Base-by-base conservation (phyloP, 768 basidiomycete genomes). In the Dendrothele bispora region DNA sequence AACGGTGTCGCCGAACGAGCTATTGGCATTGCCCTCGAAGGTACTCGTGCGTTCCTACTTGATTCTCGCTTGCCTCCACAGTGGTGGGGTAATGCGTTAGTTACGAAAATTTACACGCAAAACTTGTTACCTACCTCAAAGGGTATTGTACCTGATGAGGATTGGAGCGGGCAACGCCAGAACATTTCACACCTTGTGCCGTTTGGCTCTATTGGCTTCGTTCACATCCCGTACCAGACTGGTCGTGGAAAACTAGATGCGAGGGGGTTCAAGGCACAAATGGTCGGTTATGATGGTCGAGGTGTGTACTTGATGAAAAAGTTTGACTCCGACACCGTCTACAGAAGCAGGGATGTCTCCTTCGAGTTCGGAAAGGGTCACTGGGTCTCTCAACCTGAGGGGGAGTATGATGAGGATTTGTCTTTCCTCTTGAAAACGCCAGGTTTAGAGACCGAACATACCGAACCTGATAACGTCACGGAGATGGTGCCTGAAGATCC, bases 161-260 rank as follows among this genome's bases (percentile, higher is more conserved):
- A n/a, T n/a, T n/a, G n/a, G n/a, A n/a, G 5, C 1, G 39, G 40
- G 1, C 4, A 4, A 0, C 39, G 28, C 17, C 60, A 56, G 0
- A 34, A 60, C 14, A 17, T 66, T 0, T 38, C 46, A 2, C 44
- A 54, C 15, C 17, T 65, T 0, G 49, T 50, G 3, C 54, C 52
- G 15, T 64, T 62, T 39, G 59, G 64, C 15, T 63, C 54, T 27
- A 39, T 22, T 5, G 55, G 55, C 18, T 59, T 54, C 32, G 58
- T 49, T 28, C 54, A 55, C 43, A 53, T 55, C 20, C 57, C 49
- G 11, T 51, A 57, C 38, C 49, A 63, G 40, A 28, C 35, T 17
- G 12, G 20, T 7, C 30, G 38, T 11, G 26, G 28, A 21, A 50
- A 53, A 37, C 22, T 51, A 11, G 37, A 50, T 36, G 15, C 43